These are phyloP conservation scores for Hansenula sp. DNA, from an alignment of 1,139 yeast genomes.

Conservation along the genomic window DNA sequence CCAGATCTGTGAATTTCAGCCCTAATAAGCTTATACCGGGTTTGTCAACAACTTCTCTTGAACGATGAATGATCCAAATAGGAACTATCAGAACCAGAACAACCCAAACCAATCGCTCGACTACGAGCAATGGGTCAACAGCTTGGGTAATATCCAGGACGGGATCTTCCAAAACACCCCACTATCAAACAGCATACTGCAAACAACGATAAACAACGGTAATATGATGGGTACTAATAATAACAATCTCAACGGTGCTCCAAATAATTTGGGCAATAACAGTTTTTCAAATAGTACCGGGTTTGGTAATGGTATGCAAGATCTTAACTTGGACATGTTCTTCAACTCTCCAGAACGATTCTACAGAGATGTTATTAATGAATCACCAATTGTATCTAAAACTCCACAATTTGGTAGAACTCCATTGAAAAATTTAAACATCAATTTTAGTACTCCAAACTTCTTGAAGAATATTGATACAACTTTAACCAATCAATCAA, in stretches of 20 bases:
- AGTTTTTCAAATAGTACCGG: not conserved
- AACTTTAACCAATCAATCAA: not conserved
- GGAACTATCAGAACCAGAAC: constrained; percentile 1
- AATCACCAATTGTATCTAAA: constrained; percentile 20
- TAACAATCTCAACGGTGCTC: constrained; percentile 1
- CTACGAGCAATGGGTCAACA: constrained; percentile 23
- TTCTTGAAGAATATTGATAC: constrained; percentile 19
- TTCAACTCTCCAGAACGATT: constrained; percentile 37
- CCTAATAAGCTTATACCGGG: too few species aligned
- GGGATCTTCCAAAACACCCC: constrained; percentile 24
- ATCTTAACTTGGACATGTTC: constrained; percentile 32
- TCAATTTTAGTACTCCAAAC: constrained; percentile 22
- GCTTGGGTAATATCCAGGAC: constrained; percentile 21
- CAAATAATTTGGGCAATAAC: not conserved
- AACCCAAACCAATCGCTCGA: constrained; percentile 18
- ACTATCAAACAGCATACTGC: constrained; percentile 18
- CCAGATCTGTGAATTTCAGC: too few species aligned
- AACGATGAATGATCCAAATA: constrained; percentile 1
- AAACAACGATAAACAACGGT: constrained; percentile 5
- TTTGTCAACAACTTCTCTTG: not conserved
- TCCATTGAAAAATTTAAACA: constrained; percentile 17
- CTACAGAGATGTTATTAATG: constrained; percentile 22
- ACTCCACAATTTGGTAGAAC: constrained; percentile 23
- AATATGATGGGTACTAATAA: not conserved
- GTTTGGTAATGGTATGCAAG: constrained; percentile 25